phyloP scores from a whole-genome alignment of 1,139 yeast genomes.

The Barnettozyma hawaiiensis region DNA sequence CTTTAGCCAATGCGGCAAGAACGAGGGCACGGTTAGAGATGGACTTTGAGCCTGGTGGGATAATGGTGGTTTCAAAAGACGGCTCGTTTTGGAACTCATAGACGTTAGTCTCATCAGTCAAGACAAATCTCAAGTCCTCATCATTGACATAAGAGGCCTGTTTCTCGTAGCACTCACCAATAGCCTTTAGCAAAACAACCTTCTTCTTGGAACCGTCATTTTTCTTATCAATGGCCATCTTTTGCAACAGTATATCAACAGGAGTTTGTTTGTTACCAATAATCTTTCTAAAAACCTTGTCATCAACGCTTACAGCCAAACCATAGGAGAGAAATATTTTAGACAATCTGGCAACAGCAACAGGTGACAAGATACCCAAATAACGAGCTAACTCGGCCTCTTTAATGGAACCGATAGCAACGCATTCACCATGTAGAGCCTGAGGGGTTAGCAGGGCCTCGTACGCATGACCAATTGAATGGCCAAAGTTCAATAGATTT shows the following conservation, averaged over 20 bases:
- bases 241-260: conserved; percentile 62
- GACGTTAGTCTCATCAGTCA: conserved; percentile 79
- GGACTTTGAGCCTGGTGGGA: conserved; percentile 97
- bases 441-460: conserved; percentile 96
- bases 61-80: conserved; percentile 33
- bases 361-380: conserved; percentile 82
- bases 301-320: conserved; percentile 75
- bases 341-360: conserved; percentile 85
- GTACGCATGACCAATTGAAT: conserved; percentile 95
- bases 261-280: conserved; percentile 67
- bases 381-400: conserved; percentile 94
- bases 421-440: conserved; percentile 97
- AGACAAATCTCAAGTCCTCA: conserved; percentile 70
- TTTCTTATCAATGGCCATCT: conserved; percentile 95
- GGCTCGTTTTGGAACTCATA: conserved; percentile 45
- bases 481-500: conserved; percentile 91
- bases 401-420: conserved; percentile 85
- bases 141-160: conserved; percentile 83
- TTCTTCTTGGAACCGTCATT: conserved; percentile 90
- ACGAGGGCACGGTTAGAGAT: conserved; percentile 92
- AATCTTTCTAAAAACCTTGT: conserved; percentile 63
- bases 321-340: conserved; percentile 83
- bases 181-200: conserved; percentile 74
- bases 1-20: conserved; percentile 85
- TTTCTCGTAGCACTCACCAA: conserved; percentile 85